Evolutionary conservation across 805 yeast species (phyloP).

Genomic region (Yarrowia porcina): DNA sequence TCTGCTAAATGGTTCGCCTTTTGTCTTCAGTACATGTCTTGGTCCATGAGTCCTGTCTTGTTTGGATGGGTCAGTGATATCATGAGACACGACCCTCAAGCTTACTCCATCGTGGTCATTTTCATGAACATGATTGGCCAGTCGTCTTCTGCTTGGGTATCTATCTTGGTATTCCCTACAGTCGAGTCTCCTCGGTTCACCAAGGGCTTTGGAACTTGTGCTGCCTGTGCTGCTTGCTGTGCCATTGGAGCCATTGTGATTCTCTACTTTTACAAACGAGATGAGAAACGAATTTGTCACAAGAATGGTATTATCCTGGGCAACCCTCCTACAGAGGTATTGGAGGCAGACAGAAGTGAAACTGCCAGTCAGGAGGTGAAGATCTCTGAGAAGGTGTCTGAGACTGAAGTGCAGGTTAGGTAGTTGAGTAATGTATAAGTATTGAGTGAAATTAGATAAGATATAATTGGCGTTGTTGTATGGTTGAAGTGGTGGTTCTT

Average conservation of each 20-base stretch:
- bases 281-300: conserved; percentile 47
- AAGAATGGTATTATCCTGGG: conserved; percentile 45
- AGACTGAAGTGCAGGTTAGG: neutral
- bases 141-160: conserved; percentile 53
- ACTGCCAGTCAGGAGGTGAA: neutral
- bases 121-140: conserved; percentile 51
- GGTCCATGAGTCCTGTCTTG: conserved; percentile 58
- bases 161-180: conserved; percentile 44
- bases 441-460: too few relatives aligned
- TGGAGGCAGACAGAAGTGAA: neutral
- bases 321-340: neutral
- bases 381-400: neutral
- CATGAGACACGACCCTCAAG: conserved; percentile 49
- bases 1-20: conserved; percentile 60
- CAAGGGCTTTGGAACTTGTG: conserved; percentile 33
- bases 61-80: conserved; percentile 58
- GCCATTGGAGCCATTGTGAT: conserved; percentile 40
- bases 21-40: conserved; percentile 52
- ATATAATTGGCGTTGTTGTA: too few relatives aligned
- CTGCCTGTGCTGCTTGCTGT: conserved; percentile 27
- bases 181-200: conserved; percentile 34
- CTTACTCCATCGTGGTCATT: conserved; percentile 50
- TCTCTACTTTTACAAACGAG: conserved; percentile 52
- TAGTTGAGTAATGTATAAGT: neutral
- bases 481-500: too few relatives aligned